Evolutionary conservation across 306 rosid genomes (phyloP).

Genomic region (Clitoria ternatea): DNA sequence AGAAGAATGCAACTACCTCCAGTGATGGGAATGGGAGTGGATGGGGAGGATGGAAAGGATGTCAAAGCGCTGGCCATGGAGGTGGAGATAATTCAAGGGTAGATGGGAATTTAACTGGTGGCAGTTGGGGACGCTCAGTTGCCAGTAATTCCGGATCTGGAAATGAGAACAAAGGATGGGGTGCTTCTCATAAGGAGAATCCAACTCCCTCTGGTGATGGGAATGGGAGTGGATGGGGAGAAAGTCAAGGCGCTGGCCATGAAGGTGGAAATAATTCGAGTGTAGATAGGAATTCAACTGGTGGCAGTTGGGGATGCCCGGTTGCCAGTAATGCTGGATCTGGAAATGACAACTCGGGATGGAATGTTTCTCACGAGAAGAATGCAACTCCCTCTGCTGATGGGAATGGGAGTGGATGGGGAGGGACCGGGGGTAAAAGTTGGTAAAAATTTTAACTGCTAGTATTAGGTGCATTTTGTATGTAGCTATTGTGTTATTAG

Average conservation of each 20-base stretch:
- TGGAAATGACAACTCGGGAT: slow-evolving; percentile 11
- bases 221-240: no score
- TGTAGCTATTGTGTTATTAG: no score
- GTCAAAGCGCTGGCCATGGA: neutral
- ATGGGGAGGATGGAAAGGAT: neutral
- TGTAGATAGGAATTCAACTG: neutral
- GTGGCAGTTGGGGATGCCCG: neutral
- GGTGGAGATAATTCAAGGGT: neutral
- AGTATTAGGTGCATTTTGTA: no score
- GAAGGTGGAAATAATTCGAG: neutral
- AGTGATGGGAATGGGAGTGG: slow-evolving; percentile 12
- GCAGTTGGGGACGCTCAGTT: neutral
- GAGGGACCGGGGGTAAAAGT: neutral
- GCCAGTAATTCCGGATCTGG: neutral
- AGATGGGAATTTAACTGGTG: neutral
- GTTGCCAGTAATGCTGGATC: neutral
- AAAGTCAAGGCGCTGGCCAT: neutral
- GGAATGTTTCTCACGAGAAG: neutral
- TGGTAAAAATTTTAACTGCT: neutral
- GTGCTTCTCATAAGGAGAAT: neutral
- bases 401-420: neutral
- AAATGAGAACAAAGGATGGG: slow-evolving; percentile 12
- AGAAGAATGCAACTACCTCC: neutral
- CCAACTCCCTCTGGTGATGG: slow-evolving; percentile 4
- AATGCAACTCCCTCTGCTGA: slow-evolving; percentile 3